Percentiles rank a stretch among this genome's conserved stretches.
Conservation (phyloP, 225 moss, liverwort and hornwort genomes). For the Thuidium tamariscinum region DNA sequence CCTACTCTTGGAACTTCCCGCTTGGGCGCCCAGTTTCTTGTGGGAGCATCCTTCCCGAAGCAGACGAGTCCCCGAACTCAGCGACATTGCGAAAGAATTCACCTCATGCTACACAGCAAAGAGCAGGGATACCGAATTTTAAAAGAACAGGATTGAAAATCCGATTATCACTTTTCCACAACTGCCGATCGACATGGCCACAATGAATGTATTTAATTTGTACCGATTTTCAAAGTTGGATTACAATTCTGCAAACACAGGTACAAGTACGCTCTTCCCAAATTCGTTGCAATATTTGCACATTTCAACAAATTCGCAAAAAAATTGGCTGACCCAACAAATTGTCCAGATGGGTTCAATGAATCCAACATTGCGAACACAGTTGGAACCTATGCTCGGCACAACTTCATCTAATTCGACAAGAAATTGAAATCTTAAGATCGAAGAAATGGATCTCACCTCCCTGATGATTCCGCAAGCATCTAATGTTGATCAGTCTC, state of each 20-base stretch:
- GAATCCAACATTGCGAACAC: neutral
- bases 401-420: neutral
- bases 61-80: neutral
- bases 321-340: neutral
- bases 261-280: neutral
- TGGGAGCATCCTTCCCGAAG: neutral
- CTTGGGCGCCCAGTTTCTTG: neutral
- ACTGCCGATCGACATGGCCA: neutral
- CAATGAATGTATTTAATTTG: neutral
- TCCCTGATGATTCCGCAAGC: neutral
- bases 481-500: neutral
- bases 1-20: neutral
- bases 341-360: neutral
- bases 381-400: neutral
- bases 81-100: neutral
- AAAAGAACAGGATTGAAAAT: neutral
- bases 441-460: neutral
- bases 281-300: neutral
- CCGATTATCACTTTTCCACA: neutral
- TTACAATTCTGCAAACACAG: neutral
- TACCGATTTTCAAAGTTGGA: neutral
- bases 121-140: neutral
- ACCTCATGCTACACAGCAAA: neutral
- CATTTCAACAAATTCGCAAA: neutral
- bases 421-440: neutral